Conservation (phyloP, 148 eudicot species). For the Arctostaphylos glauca region DNA sequence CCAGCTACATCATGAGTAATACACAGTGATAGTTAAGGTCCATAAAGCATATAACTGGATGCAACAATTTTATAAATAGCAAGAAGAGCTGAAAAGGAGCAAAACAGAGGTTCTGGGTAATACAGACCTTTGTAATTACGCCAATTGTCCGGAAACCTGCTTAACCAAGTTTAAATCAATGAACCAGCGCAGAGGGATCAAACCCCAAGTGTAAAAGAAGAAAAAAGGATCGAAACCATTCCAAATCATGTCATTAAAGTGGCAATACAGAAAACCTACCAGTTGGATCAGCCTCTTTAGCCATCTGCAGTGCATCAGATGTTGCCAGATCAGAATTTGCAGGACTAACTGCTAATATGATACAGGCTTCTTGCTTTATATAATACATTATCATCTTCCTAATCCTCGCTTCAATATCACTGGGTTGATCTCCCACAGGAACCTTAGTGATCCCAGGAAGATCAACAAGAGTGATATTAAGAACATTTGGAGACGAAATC, state of each 20-base stretch:
- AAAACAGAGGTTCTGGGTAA: neutral
- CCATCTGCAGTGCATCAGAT: slow-evolving; percentile 60
- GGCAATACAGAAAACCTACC: slow-evolving; percentile 27
- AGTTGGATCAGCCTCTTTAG: slow-evolving; percentile 49
- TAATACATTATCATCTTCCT: slow-evolving; percentile 65
- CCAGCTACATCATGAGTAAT: slow-evolving; percentile 29
- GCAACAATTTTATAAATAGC: neutral
- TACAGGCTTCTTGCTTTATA: slow-evolving; percentile 45
- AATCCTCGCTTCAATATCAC: slow-evolving; percentile 60
- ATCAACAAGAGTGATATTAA: slow-evolving; percentile 68
- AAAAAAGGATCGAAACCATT: neutral
- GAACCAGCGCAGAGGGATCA: neutral
- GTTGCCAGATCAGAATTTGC: slow-evolving; percentile 59
- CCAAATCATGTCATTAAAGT: slow-evolving; percentile 1
- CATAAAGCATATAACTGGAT: slow-evolving; percentile 1
- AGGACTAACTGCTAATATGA: slow-evolving; percentile 51
- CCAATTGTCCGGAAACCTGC: slow-evolving; percentile 58
- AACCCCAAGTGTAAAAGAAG: neutral
- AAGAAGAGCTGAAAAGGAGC: neutral
- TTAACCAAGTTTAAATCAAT: slow-evolving; percentile 7
- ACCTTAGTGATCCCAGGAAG: slow-evolving; percentile 79
- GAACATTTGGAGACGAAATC: slow-evolving; percentile 61
- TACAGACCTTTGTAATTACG: slow-evolving; percentile 48
- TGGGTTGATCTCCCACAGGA: slow-evolving; percentile 75
- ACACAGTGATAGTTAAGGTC: slow-evolving; percentile 9